A percentile compares a stretch with the other conserved stretches of the same genome.
Evolutionary conservation across 1,284 basidiomycete species (phyloP).

Genomic region (Xerocomus amazonicus): DNA sequence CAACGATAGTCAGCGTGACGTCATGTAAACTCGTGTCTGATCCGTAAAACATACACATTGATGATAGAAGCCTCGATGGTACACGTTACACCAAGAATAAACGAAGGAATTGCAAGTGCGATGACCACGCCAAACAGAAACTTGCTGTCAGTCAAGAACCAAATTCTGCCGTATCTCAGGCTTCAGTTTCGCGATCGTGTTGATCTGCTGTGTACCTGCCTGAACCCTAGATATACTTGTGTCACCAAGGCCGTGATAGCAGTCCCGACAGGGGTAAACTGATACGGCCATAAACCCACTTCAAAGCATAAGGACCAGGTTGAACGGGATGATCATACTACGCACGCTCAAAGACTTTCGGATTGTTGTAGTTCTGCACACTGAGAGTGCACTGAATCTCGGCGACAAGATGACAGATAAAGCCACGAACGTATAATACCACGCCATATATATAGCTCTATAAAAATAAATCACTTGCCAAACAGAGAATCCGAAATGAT

Average conservation of each 20-base stretch:
- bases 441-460: slow-evolving; percentile 20
- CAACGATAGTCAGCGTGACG: neutral
- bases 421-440: slow-evolving; percentile 17
- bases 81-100: slow-evolving; percentile 37
- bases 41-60: slow-evolving; percentile 29
- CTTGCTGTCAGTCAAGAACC: slow-evolving; percentile 36
- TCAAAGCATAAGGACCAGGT: neutral
- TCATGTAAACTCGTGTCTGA: too few species aligned
- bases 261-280: slow-evolving; percentile 41
- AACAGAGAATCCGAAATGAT: neutral
- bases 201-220: neutral
- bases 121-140: slow-evolving; percentile 34
- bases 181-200: neutral
- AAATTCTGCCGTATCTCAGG: slow-evolving; percentile 19
- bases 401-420: neutral
- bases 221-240: slow-evolving; percentile 22
- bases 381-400: slow-evolving; percentile 1
- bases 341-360: slow-evolving; percentile 13
- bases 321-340: neutral
- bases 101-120: slow-evolving; percentile 34
- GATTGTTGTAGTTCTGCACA: slow-evolving; percentile 15
- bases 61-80: slow-evolving; percentile 39
- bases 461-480: neutral
- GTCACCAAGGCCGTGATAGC: slow-evolving; percentile 43
- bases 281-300: slow-evolving; percentile 35